These are phyloP conservation scores for Fusarium pseudocircinatum DNA, from an alignment of 2,329 filamentous ascomycete species.

Conservation along the genomic window DNA sequence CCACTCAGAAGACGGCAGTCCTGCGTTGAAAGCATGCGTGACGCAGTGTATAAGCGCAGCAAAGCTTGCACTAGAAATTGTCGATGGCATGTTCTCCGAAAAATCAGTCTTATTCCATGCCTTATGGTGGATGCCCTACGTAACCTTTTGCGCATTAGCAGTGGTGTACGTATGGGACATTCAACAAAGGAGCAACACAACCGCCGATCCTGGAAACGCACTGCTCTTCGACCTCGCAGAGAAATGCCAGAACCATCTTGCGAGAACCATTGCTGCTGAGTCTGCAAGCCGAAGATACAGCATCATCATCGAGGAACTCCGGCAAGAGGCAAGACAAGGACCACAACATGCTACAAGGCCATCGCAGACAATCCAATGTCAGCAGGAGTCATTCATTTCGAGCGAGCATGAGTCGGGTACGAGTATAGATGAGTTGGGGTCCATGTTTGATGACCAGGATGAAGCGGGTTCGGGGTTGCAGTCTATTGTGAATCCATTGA, in stretches of 20 bases:
- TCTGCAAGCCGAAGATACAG: conserved; percentile 20
- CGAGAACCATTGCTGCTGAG: conserved; percentile 7
- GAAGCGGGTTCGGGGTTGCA: not conserved
- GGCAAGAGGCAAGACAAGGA: conserved; percentile 5
- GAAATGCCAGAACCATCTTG: conserved; percentile 21
- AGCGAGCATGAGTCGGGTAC: conserved; percentile 4
- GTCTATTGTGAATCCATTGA: conserved; percentile 1
- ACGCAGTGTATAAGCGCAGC: conserved; percentile 53
- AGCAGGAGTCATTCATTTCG: not conserved
- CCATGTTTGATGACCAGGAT: conserved; percentile 2
- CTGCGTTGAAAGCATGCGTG: conserved; percentile 41
- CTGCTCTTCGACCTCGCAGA: conserved; percentile 38
- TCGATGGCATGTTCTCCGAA: conserved; percentile 52
- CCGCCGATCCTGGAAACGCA: not conserved
- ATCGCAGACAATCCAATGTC: not conserved
- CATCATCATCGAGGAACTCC: conserved; percentile 23
- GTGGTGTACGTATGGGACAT: conserved; percentile 63
- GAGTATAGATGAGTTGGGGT: not conserved
- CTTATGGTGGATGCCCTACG: conserved; percentile 64
- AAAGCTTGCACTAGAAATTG: conserved; percentile 51
- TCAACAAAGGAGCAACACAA: conserved; percentile 27
- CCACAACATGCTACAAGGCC: conserved; percentile 7
- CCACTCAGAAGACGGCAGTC: conserved; percentile 29
- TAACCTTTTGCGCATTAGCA: conserved; percentile 63
- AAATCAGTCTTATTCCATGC: conserved; percentile 52